A percentile compares a stretch with the other conserved stretches of the same genome.
phyloP scores from a whole-genome alignment of 768 basidiomycete genomes.

The Saitozyma sp. region DNA sequence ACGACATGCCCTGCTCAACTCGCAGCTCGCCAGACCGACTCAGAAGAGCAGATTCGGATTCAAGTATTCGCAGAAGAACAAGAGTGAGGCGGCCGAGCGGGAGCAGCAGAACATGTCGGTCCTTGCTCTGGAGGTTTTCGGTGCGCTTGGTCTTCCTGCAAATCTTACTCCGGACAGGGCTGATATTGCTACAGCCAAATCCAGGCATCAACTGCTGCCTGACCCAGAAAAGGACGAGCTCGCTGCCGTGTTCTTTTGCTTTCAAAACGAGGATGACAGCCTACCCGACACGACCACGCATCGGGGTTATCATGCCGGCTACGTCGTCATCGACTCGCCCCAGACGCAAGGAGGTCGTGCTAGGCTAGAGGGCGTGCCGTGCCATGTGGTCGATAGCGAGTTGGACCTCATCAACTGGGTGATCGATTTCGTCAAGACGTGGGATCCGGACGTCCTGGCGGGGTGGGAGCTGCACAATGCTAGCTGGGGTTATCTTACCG shows the following conservation, averaged over 20 bases:
- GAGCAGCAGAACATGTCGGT: conserved; percentile 74
- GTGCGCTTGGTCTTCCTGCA: too few relatives aligned
- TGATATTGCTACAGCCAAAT: conserved; percentile 52
- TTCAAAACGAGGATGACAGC: conserved; percentile 59
- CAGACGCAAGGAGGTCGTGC: conserved; percentile 23
- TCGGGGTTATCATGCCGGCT: conserved; percentile 48
- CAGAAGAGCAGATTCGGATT: conserved; percentile 71
- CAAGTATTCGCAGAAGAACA: conserved; percentile 60
- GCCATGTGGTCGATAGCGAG: conserved; percentile 62
- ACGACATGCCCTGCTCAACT: conserved; percentile 15
- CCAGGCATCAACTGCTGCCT: conserved; percentile 63
- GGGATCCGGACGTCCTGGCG: conserved; percentile 87
- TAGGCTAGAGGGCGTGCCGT: conserved; percentile 55
- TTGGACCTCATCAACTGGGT: conserved; percentile 75
- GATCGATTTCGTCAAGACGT: conserved; percentile 68
- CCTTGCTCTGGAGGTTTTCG: conserved; percentile 80
- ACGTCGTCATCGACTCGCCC: conserved; percentile 35
- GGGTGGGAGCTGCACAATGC: conserved; percentile 71
- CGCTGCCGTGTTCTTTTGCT: conserved; percentile 69
- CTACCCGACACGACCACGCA: conserved; percentile 35
- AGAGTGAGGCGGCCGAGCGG: conserved; percentile 56
- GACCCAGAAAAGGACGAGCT: conserved; percentile 69
- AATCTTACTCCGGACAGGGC: too few relatives aligned
- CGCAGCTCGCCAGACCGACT: conserved; percentile 71
- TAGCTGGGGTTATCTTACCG: conserved; percentile 82